A percentile compares a stretch with the other conserved stretches of the same genome.
These are phyloP conservation scores for Ascochyta lentis DNA, from an alignment of 2,329 filamentous ascomycete species.

Conservation along the genomic window DNA sequence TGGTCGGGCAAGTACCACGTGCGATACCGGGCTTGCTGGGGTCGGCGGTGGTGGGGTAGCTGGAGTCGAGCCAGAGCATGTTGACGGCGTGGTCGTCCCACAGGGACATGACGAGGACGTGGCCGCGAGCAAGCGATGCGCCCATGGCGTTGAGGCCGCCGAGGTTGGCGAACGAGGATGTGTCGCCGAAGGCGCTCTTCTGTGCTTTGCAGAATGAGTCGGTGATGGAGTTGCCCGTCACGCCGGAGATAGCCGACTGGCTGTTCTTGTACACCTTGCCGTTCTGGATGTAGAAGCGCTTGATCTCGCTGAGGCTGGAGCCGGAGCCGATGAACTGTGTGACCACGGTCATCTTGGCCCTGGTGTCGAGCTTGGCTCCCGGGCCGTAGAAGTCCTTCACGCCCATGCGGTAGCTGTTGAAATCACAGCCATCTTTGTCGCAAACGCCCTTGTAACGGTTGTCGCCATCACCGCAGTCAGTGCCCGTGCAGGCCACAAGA, in stretches of 20 bases:
- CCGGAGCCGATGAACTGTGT: conserved; percentile 58
- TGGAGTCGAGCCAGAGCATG: conserved; percentile 79
- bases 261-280: conserved; percentile 58
- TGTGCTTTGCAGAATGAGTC: conserved; percentile 63
- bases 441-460: conserved; percentile 68
- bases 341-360: conserved; percentile 56
- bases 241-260: conserved; percentile 52
- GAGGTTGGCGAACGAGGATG: conserved; percentile 59
- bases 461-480: conserved; percentile 47
- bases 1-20: conserved; percentile 48
- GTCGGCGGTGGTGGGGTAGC: conserved; percentile 60
- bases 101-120: conserved; percentile 70
- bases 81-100: conserved; percentile 71
- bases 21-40: conserved; percentile 41
- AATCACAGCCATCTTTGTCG: conserved; percentile 74
- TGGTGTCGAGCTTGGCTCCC: conserved; percentile 55
- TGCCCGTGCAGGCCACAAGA: conserved; percentile 61
- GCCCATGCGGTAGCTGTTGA: conserved; percentile 66
- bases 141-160: conserved; percentile 66
- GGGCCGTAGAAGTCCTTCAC: conserved; percentile 69
- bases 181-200: conserved; percentile 63
- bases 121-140: conserved; percentile 61
- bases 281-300: conserved; percentile 59
- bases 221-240: conserved; percentile 62
- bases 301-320: conserved; percentile 55